Conservation (phyloP, 805 yeast species). For the Ogataea nitratoaversa region DNA sequence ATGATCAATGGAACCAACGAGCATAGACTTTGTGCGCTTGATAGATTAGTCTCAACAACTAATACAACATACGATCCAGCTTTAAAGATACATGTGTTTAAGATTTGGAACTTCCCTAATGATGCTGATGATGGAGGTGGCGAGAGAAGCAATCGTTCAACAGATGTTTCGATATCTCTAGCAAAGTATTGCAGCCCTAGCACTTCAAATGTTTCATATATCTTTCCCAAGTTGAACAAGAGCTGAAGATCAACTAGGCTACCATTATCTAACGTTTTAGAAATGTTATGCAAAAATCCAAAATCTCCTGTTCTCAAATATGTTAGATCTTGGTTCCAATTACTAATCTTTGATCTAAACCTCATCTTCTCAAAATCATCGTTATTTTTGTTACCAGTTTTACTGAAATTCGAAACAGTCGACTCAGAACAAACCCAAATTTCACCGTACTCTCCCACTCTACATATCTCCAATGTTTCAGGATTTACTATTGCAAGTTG, state of each 20-base stretch:
- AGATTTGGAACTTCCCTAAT: not conserved
- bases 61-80: slow-evolving; percentile 76
- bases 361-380: slow-evolving; percentile 46
- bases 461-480: slow-evolving; percentile 74
- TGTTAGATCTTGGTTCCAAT: slow-evolving; percentile 56
- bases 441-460: slow-evolving; percentile 91
- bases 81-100: slow-evolving; percentile 56
- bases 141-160: slow-evolving; percentile 42
- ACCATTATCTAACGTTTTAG: slow-evolving; percentile 28
- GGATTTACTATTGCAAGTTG: slow-evolving; percentile 95
- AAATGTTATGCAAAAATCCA: slow-evolving; percentile 82
- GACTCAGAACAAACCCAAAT: slow-evolving; percentile 95
- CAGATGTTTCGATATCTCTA: slow-evolving; percentile 68
- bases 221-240: slow-evolving; percentile 76
- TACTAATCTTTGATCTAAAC: slow-evolving; percentile 58
- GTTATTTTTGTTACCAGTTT: slow-evolving; percentile 30
- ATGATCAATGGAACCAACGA: slow-evolving; percentile 81
- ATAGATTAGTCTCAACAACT: slow-evolving; percentile 54
- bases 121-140: slow-evolving; percentile 22
- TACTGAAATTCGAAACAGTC: slow-evolving; percentile 58
- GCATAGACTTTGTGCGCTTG: slow-evolving; percentile 25
- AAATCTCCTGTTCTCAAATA: slow-evolving; percentile 91
- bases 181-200: slow-evolving; percentile 92
- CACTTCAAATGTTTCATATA: slow-evolving; percentile 84
- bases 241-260: slow-evolving; percentile 55